A percentile compares a stretch with the other conserved stretches of the same genome.
Conservation (phyloP, 768 basidiomycete species). For the Crucibulum laeve region DNA sequence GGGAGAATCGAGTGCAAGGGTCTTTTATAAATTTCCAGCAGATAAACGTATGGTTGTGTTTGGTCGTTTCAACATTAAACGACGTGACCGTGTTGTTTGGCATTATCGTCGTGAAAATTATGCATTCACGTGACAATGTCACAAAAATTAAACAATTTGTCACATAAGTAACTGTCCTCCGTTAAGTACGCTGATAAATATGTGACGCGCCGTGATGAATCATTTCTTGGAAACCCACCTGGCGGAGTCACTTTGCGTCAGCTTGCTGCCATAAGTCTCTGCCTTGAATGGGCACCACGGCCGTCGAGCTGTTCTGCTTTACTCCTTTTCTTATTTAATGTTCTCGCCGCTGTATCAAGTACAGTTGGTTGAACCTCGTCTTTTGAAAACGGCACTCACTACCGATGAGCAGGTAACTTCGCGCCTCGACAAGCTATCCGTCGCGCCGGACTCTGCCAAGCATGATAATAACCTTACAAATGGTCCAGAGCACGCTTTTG, state of each 20-base stretch:
- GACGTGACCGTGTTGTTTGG: constrained; percentile 20
- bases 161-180: no score
- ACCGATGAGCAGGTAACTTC: not conserved
- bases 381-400: not conserved
- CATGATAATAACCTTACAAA: not conserved
- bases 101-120: constrained; percentile 11
- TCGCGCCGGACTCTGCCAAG: not conserved
- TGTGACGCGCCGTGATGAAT: no score
- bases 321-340: not conserved
- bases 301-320: not conserved
- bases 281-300: no score
- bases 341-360: not conserved
- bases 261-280: no score
- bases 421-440: not conserved
- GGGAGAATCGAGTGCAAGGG: constrained; percentile 4
- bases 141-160: no score
- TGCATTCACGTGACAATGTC: no score
- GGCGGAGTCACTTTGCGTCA: no score
- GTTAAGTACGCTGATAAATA: no score
- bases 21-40: constrained; percentile 17
- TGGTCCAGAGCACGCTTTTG: constrained; percentile 31
- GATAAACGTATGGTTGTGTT: constrained; percentile 30
- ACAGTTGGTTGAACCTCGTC: not conserved
- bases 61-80: constrained; percentile 20
- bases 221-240: no score